Base-by-base conservation (phyloP, 805 yeast genomes). In the Alloascoidea africana region DNA sequence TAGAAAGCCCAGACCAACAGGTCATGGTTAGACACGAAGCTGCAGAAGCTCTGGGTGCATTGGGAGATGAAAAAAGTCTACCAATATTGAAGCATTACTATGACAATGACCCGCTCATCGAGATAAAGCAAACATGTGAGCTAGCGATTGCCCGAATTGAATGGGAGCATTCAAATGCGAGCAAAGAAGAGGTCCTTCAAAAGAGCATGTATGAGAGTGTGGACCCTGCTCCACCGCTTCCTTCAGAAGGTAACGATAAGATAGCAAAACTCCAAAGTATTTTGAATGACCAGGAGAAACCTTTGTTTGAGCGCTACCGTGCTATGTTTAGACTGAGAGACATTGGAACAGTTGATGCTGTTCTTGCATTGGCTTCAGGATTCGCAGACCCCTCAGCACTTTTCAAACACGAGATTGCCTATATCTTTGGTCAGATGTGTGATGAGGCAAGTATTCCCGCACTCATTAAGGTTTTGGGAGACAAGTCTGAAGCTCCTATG, bases 21-120 rank as follows among this genome's bases (percentile, higher is more conserved):
- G 66, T 82, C 42, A 91, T 91, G 97, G 99, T 91, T 27, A 80
- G 99, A 58, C 99, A 91, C 58, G 99, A 91, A 59, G 98, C 98
- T 14, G 98, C 98, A 4, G 99, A 91, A 60, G 98, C 97, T 33
- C 66, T 91, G 39, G 99, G 98, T 43, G 98, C 98, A 34, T 65
- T 91, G 38, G 94, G 94, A 36, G 94, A 86, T 56, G 57, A 60
- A 32, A 78, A 71, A 4, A 80, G 94, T 11, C 56, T 91, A 39
- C 70, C 64, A 1, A 54, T 86, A 36, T 69, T 91, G 47, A 60
- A 70, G 43, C 62, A 75, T 38, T 85, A 77, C 57, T 66, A 59
- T 48, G 57, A 63, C 43, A 69, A 77, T 37, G 97, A 93, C 53
- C 91, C 94, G 14, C 59, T 76, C 38, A 65, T 83, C 45, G 96